Conservation (phyloP, 1,139 yeast genomes). For the Casaregolazyma suthepensis region DNA sequence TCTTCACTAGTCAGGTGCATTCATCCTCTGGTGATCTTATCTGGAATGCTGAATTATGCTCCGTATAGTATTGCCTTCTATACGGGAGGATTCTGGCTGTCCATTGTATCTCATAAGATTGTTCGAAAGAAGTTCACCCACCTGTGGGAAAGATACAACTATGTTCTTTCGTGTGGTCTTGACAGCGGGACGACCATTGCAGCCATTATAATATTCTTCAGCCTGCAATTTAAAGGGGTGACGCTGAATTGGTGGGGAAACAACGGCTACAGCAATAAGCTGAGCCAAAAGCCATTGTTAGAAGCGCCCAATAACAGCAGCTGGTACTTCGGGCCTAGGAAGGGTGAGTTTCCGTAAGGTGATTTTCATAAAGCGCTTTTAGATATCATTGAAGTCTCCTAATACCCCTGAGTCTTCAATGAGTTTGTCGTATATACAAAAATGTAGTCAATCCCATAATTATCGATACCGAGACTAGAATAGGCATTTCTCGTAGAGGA, state of each 20-base stretch:
- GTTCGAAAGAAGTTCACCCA: conserved; percentile 42
- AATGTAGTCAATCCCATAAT: not conserved
- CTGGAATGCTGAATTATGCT: conserved; percentile 38
- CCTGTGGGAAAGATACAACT: conserved; percentile 63
- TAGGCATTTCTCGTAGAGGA: conserved; percentile 27
- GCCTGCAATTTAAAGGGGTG: conserved; percentile 41
- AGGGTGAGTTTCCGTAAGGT: conserved; percentile 1
- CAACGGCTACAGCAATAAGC: conserved; percentile 11
- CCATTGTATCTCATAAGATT: conserved; percentile 46
- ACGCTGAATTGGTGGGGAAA: conserved; percentile 57
- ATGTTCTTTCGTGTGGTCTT: conserved; percentile 50
- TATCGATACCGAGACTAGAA: not conserved
- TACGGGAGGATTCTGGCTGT: conserved; percentile 45
- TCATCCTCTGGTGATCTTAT: conserved; percentile 7
- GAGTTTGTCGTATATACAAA: not conserved
- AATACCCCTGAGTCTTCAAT: not conserved
- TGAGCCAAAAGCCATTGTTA: conserved; percentile 4
- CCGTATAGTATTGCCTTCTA: conserved; percentile 50
- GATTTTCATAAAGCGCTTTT: not conserved
- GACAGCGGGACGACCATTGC: conserved; percentile 57
- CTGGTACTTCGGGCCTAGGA: conserved; percentile 4
- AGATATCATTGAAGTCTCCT: not conserved
- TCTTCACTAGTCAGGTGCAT: not conserved
- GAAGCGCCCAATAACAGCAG: not conserved
- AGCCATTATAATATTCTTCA: conserved; percentile 48